These are phyloP conservation scores for Populus euphratica DNA, from an alignment of 345 rosid species.

Conservation along the genomic window DNA sequence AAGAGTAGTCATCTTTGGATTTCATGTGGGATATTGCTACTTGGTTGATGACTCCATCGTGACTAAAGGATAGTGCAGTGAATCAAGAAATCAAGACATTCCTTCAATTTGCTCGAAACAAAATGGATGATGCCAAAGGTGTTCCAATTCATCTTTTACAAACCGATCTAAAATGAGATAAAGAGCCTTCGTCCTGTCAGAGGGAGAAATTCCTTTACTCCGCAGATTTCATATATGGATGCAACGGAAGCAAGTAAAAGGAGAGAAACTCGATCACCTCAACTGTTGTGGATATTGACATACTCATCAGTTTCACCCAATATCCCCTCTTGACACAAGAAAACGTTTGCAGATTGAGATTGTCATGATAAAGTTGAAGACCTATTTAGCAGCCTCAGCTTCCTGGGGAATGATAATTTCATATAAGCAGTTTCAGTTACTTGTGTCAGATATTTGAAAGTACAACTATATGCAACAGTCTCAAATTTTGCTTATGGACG, in stretches of 20 bases:
- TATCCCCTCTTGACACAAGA: conserved; percentile 78
- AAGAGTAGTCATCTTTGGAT: conserved; percentile 7
- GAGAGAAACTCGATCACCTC: neutral
- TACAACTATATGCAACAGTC: neutral
- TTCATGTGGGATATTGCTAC: neutral
- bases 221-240: neutral
- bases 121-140: neutral
- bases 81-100: neutral
- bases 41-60: no score
- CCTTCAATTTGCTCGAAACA: neutral
- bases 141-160: neutral
- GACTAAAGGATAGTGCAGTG: neutral
- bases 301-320: conserved; percentile 95
- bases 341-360: conserved; percentile 10
- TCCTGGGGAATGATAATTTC: neutral
- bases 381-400: neutral
- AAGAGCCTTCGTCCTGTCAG: neutral
- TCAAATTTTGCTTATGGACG: neutral
- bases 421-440: neutral
- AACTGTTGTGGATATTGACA: conserved; percentile 88
- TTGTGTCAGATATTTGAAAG: neutral
- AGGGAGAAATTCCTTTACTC: neutral
- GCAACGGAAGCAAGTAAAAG: neutral
- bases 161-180: neutral
- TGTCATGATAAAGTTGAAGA: neutral